Evolutionary conservation across 768 basidiomycete genomes (phyloP), one percentile per base, ranked within the genome.

Genomic region (Kwoniella sp.): DNA sequence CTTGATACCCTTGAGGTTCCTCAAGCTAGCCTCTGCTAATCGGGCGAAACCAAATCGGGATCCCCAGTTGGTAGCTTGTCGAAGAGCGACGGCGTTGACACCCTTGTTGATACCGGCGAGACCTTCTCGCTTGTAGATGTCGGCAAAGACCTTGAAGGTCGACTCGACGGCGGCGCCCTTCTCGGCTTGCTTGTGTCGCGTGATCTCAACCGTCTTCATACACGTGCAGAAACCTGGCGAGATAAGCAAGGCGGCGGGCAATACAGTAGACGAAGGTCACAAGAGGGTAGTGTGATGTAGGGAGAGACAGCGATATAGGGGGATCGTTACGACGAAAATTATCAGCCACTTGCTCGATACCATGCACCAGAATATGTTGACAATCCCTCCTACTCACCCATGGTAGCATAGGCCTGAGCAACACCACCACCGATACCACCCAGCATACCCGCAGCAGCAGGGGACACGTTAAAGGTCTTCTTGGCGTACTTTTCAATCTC

Each of bases 341-440:
- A 8, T 30, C n/a, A 56, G 28, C 30, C 20, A 34, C 34, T 12
- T 3, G 54, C 54, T 25, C 28, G 29, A 17, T 58, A 7, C 22
- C 3, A 31, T 13, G 48, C 45, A 17, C 20, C 9, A 26, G 38
- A 50, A 28, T 53, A n/a, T n/a, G 20, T 30, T n/a, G 22, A 38
- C 1, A 58, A 38, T 61, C 64, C n/a, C n/a, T 54, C 34, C 51
- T 68, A 85, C 89, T 79, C 77, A 94, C 96, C 96, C 94, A 99
- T 98, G n/a, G 96, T 98, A 66, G 93, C 94, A 79, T 99, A 99
- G 29, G 96, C 95, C 83, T 99, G 96, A 47, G 90, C 92, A 72
- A 98, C 83, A 85, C 96, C 96, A 77, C 96, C 96, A 13, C 90
- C 90, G 91, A 98, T 97, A 69, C 96, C 96, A 69, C 96, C 96